Conservation (phyloP, 2,329 filamentous ascomycete species). For the Arthroderma sp. region DNA sequence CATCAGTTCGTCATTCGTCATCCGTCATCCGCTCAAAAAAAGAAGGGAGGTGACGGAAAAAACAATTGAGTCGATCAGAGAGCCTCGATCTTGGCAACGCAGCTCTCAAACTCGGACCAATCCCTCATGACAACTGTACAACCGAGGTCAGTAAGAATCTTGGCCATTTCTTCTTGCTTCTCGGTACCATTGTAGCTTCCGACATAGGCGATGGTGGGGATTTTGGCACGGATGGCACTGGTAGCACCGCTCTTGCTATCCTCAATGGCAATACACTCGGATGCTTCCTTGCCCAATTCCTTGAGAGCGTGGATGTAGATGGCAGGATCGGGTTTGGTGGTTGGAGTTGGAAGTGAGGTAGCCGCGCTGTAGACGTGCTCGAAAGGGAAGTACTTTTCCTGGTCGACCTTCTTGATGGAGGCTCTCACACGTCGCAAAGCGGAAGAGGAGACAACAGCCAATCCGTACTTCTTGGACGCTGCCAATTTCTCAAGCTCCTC, state of each 20-base stretch:
- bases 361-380: constrained; percentile 71
- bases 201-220: constrained; percentile 73
- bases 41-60: not conserved
- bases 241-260: constrained; percentile 77
- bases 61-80: constrained; percentile 6
- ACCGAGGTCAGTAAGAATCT: constrained; percentile 47
- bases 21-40: not conserved
- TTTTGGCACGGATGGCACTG: constrained; percentile 62
- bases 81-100: constrained; percentile 30
- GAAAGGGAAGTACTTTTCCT: constrained; percentile 66
- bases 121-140: constrained; percentile 47
- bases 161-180: constrained; percentile 53
- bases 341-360: constrained; percentile 63
- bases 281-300: constrained; percentile 55
- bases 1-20: not conserved
- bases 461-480: constrained; percentile 49
- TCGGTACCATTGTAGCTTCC: constrained; percentile 55
- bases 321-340: constrained; percentile 79
- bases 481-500: constrained; percentile 53
- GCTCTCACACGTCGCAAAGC: constrained; percentile 66
- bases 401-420: constrained; percentile 63
- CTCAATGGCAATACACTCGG: constrained; percentile 69
- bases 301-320: constrained; percentile 72
- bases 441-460: constrained; percentile 71
- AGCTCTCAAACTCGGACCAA: constrained; percentile 34